These are phyloP conservation scores for Didymella arachidicola DNA, from an alignment of 2,329 filamentous ascomycete genomes.

Conservation along the genomic window DNA sequence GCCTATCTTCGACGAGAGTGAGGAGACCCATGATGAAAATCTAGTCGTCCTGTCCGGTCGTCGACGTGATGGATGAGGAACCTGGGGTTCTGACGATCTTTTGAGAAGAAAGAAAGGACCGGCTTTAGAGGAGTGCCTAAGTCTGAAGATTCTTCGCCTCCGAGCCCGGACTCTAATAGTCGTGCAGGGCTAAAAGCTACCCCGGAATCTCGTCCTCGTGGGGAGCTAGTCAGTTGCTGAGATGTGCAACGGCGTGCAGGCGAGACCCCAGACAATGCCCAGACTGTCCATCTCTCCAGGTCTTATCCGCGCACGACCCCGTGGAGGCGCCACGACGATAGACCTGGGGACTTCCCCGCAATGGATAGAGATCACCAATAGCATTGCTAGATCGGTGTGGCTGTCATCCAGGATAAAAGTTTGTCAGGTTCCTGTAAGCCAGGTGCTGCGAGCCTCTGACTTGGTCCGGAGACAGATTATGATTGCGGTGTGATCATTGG, in stretches of 20 bases:
- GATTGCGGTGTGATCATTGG: constrained; percentile 5
- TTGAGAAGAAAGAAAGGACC: constrained; percentile 3
- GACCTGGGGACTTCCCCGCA: constrained; percentile 19
- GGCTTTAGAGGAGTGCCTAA: constrained; percentile 12
- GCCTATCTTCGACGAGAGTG: constrained; percentile 51
- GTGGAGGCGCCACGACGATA: constrained; percentile 14
- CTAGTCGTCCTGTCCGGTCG: constrained; percentile 8
- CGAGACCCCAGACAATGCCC: constrained; percentile 19
- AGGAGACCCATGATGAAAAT: constrained; percentile 37
- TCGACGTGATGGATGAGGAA: constrained; percentile 3
- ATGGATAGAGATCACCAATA: constrained; percentile 10
- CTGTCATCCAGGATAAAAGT: constrained; percentile 15
- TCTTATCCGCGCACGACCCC: constrained; percentile 18
- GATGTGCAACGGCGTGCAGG: constrained; percentile 14
- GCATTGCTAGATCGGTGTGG: constrained; percentile 4
- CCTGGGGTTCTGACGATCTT: constrained; percentile 13
- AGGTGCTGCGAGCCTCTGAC: constrained; percentile 9
- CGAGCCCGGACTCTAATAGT: constrained; percentile 22
- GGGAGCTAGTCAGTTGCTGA: constrained; percentile 19
- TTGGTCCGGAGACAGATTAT: constrained; percentile 11
- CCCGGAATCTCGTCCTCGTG: constrained; percentile 24
- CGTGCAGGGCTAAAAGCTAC: constrained; percentile 19
- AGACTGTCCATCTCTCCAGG: constrained; percentile 17
- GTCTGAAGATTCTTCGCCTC: constrained; percentile 18
- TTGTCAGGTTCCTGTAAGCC: not conserved